A percentile compares a stretch with the other conserved stretches of the same genome.
phyloP scores from a whole-genome alignment of 2,329 filamentous ascomycete genomes.

The Helotiales sp. region DNA sequence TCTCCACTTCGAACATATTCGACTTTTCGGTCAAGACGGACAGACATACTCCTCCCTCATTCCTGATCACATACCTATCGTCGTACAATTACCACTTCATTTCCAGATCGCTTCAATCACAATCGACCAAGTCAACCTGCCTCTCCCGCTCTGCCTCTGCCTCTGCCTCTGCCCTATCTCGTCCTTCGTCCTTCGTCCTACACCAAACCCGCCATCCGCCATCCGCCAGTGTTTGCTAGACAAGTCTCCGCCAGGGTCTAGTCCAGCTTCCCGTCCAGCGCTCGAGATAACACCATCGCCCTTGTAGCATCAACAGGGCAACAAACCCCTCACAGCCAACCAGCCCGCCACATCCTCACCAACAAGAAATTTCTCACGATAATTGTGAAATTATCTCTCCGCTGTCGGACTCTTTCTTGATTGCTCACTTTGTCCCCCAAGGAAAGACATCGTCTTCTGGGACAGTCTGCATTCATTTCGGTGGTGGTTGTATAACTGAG shows the following conservation, averaged over 20 bases:
- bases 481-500: neutral
- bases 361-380: neutral
- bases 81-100: neutral
- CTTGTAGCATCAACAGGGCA: neutral
- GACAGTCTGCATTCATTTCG: neutral
- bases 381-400: neutral
- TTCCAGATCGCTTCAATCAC: neutral
- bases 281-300: neutral
- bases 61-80: neutral
- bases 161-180: neutral
- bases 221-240: neutral
- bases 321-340: slow-evolving; percentile 6
- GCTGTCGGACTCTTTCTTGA: neutral
- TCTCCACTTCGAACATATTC: neutral
- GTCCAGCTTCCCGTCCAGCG: too few species aligned
- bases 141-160: neutral
- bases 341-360: neutral
- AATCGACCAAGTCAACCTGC: neutral
- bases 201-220: neutral
- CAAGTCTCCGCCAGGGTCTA: neutral
- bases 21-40: neutral
- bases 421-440: neutral
- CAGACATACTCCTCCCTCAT: neutral
- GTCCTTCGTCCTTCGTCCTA: neutral
- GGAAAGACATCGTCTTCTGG: neutral